Conservation (phyloP, 73 alveolate species). For the Tetrahymena thermophila region DNA sequence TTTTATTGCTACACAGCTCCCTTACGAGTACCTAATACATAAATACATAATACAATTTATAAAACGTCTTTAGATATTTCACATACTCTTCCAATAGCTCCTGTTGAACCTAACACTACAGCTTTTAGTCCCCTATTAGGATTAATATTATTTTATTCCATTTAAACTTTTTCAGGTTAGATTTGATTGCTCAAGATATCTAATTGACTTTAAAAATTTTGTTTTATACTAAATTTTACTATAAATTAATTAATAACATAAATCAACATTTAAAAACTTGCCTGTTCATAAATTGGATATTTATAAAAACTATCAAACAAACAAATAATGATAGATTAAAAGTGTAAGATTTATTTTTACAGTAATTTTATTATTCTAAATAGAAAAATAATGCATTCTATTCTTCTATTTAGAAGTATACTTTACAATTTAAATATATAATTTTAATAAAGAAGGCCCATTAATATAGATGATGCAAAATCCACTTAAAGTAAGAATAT, state of each 20-base stretch:
- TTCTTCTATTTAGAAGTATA: background rate
- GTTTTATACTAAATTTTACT: background rate
- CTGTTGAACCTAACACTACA: slow-evolving; percentile 32
- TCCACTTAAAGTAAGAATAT: no score
- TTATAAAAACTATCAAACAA: no score
- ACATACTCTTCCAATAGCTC: slow-evolving; percentile 43
- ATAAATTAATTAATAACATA: no score
- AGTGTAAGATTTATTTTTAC: background rate
- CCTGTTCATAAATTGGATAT: background rate
- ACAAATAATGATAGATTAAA: background rate
- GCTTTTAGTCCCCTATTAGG: slow-evolving; percentile 21
- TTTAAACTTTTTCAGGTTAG: background rate
- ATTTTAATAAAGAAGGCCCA: no score
- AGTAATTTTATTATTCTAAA: background rate
- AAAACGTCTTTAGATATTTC: background rate
- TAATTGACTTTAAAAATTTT: background rate
- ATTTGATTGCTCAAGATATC: background rate
- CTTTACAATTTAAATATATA: no score
- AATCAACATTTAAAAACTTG: no score
- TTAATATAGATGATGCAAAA: no score
- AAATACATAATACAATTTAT: no score
- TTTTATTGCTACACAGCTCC: slow-evolving; percentile 5
- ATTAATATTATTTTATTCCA: background rate
- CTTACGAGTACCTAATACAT: slow-evolving; percentile 3
- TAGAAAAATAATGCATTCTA: background rate